Percentiles rank a stretch among this genome's conserved stretches.
These are phyloP conservation scores for Tephrocybe sp. DNA, from an alignment of 768 basidiomycete species.

Conservation along the genomic window DNA sequence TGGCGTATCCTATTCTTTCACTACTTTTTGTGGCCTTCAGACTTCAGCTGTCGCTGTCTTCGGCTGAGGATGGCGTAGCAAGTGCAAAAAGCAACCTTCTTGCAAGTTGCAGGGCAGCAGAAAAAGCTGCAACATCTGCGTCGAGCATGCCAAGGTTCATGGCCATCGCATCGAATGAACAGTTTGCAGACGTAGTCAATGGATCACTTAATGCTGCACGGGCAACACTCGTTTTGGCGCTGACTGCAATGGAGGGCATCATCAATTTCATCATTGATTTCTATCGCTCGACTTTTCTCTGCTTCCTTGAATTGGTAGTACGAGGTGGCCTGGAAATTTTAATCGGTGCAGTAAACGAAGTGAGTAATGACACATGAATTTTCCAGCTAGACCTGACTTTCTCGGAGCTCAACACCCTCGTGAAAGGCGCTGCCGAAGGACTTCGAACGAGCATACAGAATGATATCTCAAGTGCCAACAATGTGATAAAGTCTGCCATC, in stretches of 20 bases:
- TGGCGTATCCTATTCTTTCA: slow-evolving; percentile 89
- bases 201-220: slow-evolving; percentile 77
- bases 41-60: slow-evolving; percentile 68
- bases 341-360: slow-evolving; percentile 82
- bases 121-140: slow-evolving; percentile 76
- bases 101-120: slow-evolving; percentile 82
- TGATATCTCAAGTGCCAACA: slow-evolving; percentile 68
- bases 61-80: slow-evolving; percentile 65
- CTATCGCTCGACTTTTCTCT: slow-evolving; percentile 92
- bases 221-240: slow-evolving; percentile 64
- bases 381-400: neutral
- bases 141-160: slow-evolving; percentile 89
- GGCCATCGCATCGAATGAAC: slow-evolving; percentile 80
- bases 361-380: slow-evolving; percentile 33
- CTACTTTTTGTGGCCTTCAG: slow-evolving; percentile 87
- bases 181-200: slow-evolving; percentile 77
- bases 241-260: slow-evolving; percentile 85
- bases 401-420: slow-evolving; percentile 66
- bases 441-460: slow-evolving; percentile 74
- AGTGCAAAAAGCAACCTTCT: slow-evolving; percentile 77
- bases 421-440: slow-evolving; percentile 56
- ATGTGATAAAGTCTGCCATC: slow-evolving; percentile 61
- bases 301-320: slow-evolving; percentile 89
- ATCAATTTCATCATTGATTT: slow-evolving; percentile 91
- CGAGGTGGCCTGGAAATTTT: slow-evolving; percentile 77